Evolutionary conservation across 345 rosid species (phyloP), one percentile per base, ranked within the genome.

Genomic region (Brassica nigra): DNA sequence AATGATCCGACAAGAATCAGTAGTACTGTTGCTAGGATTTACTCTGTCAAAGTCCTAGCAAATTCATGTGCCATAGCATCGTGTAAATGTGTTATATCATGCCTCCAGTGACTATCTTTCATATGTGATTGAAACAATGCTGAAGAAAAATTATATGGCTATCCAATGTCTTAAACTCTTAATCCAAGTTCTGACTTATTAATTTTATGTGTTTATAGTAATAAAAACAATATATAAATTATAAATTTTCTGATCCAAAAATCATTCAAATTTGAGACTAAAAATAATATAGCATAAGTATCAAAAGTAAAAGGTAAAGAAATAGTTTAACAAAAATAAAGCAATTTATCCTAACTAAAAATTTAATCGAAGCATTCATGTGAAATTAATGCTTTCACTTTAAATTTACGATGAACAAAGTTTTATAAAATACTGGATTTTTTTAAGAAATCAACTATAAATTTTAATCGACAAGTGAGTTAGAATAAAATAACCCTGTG

Each of bases 1-100:
- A 61, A 68, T 68, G 78, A 68, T 74, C 30, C 79, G 75, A 68
- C 71, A 80, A 68, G 75, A 79, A 80, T 61, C 75, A 74, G 66
- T 33, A 73, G 33, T 30, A 65, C 67, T 73, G 55, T 67, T 61
- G 44, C 65, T 49, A 74, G 12, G 66, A 80, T 64, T 73, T 68
- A 73, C 28, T 47, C 74, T 73, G 33, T 31, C 47, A 62, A 74
- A 67, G 34, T 16, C 68, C 27, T 64, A 15, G 44, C 68, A 64
- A 64, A 33, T 10, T 64, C 67, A 63, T 31, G 42, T 63, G 8
- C 10, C 31, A 31, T 63, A 36, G 23, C 67, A 9, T 36, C 52
- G 29, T 36, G 29, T 36, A 31, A 58, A 58, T 30, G 68, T 39
- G 73, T 57, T 54, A 27, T 33, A 76, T 30, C 36, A 42, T 76